Evolutionary conservation across 78 protist species (phyloP), one percentile per base, ranked within the genome.

Genomic region (Dictyostelium intermedium): DNA sequence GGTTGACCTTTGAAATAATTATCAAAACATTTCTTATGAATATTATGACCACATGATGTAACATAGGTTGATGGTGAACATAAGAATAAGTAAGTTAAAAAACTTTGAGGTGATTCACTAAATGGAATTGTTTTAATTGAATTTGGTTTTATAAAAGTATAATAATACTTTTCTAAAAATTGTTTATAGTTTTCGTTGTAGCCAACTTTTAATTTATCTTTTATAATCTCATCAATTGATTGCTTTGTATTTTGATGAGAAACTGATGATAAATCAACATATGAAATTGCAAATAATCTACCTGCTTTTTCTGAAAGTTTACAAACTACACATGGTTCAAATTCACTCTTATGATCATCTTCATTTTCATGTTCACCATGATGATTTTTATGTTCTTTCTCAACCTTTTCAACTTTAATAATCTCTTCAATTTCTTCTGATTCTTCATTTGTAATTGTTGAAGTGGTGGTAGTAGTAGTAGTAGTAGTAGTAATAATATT

Each of bases 271-370:
- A 89, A 45, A 50, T 89, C 94, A 47, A 89, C 56, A 25, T 70
- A 80, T 34, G 82, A 81, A 32, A 89, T 89, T 25, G 94, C 69
- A 47, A 79, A 89, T 69, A 89, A 56, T 27, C 74, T 14, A 34
- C 73, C 93, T 8, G 63, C 69, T 32, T 47, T 72, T 18, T 80
- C 30, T 63, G 87, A 85, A 37, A 53, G 56, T 70, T 89, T 83
- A 70, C 94, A 89, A 80, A 89, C 50, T 69, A 89, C 73, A 89
- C 94, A 89, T 34, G 41, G 77, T 18, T 82, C 86, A 3, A 82
- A 56, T 56, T 50, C 76, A 20, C 35, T 72, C 2, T 20, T 20
- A 32, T 16, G 35, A 20, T 47, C 47, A 11, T 14, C 70, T 3
- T 43, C 16, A 56, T 35, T 2, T 35, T 60, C 43, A 47, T 14